These are phyloP conservation scores for Venturia aucupariae DNA, from an alignment of 2,329 filamentous ascomycete species.

Conservation along the genomic window DNA sequence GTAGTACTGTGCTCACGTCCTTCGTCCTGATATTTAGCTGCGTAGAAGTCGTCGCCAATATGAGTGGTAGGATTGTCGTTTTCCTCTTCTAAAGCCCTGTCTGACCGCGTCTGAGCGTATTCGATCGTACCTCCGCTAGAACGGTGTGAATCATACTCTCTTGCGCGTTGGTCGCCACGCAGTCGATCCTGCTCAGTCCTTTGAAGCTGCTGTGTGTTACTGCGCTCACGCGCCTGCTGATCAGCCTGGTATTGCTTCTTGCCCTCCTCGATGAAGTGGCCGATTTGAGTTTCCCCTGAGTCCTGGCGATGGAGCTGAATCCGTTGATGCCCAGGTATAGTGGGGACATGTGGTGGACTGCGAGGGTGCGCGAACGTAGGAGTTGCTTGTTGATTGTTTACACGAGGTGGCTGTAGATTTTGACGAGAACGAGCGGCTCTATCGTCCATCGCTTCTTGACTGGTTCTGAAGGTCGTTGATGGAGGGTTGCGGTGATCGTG, in stretches of 20 bases:
- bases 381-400: not conserved
- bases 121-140: not conserved
- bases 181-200: not conserved
- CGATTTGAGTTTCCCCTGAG: not conserved
- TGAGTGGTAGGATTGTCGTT: no score
- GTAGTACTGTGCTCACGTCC: not conserved
- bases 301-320: not conserved
- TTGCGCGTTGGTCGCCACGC: not conserved
- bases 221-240: not conserved
- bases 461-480: not conserved
- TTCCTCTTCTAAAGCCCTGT: not conserved
- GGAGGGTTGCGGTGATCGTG: not conserved
- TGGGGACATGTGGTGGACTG: not conserved
- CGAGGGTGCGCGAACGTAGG: not conserved
- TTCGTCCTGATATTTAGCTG: no score
- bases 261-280: not conserved
- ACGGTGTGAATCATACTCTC: not conserved
- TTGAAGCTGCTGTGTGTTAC: not conserved
- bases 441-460: not conserved
- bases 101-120: not conserved
- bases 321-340: not conserved
- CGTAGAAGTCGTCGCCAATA: no score
- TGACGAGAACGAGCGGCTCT: not conserved
- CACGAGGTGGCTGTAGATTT: not conserved
- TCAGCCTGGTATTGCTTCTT: not conserved